These are phyloP conservation scores for Colletotrichum liaoningense DNA, from an alignment of 2,329 filamentous ascomycete genomes.

Conservation along the genomic window DNA sequence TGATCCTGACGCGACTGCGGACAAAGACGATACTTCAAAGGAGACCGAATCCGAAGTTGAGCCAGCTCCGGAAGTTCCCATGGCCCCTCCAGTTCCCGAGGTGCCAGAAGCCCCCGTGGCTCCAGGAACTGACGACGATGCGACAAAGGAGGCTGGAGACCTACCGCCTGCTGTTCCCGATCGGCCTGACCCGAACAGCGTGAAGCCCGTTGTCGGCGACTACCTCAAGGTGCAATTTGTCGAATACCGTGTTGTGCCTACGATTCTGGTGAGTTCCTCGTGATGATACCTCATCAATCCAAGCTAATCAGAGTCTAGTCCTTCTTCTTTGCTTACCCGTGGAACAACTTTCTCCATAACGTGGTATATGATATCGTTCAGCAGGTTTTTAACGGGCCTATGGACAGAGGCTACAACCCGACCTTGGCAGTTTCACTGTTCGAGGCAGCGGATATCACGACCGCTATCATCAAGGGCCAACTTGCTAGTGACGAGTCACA, in stretches of 20 bases:
- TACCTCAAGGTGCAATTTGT: conserved; percentile 97
- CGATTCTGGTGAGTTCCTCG: conserved; percentile 79
- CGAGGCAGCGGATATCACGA: conserved; percentile 88
- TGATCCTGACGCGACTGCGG: conserved; percentile 1
- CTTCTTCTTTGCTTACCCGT: conserved; percentile 98
- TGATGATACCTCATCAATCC: not conserved
- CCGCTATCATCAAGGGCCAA: conserved; percentile 92
- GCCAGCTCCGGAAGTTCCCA: conserved; percentile 35
- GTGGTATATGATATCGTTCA: conserved; percentile 99
- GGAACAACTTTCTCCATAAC: conserved; percentile 99
- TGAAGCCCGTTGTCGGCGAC: conserved; percentile 87
- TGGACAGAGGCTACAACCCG: conserved; percentile 95
- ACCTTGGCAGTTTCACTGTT: conserved; percentile 92
- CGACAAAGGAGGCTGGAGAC: conserved; percentile 22
- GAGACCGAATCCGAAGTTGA: conserved; percentile 39
- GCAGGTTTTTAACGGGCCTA: conserved; percentile 98
- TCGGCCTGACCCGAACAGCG: conserved; percentile 33
- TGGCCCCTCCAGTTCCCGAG: conserved; percentile 19
- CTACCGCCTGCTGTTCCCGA: conserved; percentile 34
- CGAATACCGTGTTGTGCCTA: conserved; percentile 92
- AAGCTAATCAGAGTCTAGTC: conserved; percentile 63
- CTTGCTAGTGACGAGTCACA: conserved; percentile 88
- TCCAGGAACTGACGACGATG: not conserved
- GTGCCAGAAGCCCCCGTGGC: conserved; percentile 24
- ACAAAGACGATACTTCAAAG: not conserved